A percentile compares a stretch with the other conserved stretches of the same genome.
Evolutionary conservation across 352 stramenopile genomes (phyloP).

Genomic region (Phytophthora vignae): DNA sequence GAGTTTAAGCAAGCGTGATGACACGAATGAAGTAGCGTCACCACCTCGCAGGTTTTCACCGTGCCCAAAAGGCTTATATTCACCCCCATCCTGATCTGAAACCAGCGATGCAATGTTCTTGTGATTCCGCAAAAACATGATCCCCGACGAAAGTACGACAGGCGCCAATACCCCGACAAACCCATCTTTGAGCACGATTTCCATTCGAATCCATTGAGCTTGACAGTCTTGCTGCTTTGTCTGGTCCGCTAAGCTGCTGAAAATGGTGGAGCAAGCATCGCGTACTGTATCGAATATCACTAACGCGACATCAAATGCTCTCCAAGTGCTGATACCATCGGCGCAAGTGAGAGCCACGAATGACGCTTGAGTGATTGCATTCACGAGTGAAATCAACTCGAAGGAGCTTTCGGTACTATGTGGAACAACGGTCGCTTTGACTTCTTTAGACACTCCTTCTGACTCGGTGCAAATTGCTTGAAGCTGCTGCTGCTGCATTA

Average conservation of each 20-base stretch:
- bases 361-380: constrained; percentile 51
- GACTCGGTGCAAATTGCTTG: constrained; percentile 3
- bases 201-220: constrained; percentile 26
- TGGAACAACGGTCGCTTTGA: not conserved
- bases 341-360: constrained; percentile 34
- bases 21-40: not conserved
- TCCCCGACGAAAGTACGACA: constrained; percentile 50
- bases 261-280: constrained; percentile 40
- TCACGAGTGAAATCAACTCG: constrained; percentile 53
- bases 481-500: constrained; percentile 45
- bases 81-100: not conserved
- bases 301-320: constrained; percentile 30
- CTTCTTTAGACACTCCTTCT: not conserved
- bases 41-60: not conserved
- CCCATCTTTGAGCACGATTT: constrained; percentile 38
- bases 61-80: not conserved
- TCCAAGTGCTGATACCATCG: constrained; percentile 2
- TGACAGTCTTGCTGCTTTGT: constrained; percentile 17
- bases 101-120: constrained; percentile 25
- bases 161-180: constrained; percentile 50
- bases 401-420: constrained; percentile 33
- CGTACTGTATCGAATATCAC: constrained; percentile 33
- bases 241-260: constrained; percentile 23
- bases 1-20: constrained; percentile 28
- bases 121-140: constrained; percentile 42